phyloP scores from a whole-genome alignment of 305 asterid genomes.

The Plantago coronopus region DNA sequence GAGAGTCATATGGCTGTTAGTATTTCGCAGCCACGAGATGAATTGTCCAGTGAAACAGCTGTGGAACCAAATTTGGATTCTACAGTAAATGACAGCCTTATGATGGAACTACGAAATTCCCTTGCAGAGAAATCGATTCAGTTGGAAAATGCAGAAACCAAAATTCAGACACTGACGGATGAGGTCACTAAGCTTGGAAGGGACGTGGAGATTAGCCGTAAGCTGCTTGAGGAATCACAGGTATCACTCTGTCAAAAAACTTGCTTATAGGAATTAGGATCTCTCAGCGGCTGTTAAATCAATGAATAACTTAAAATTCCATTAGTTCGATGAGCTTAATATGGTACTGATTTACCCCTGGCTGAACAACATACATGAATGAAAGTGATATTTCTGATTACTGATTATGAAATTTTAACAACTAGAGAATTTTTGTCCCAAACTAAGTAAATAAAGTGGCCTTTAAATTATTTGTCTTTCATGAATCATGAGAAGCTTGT shows the following conservation, averaged over 20 bases:
- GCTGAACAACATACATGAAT: background rate
- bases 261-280: background rate
- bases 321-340: too few species aligned
- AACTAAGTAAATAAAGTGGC: too few species aligned
- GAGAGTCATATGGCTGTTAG: slow-evolving; percentile 80
- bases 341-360: too few species aligned
- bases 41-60: slow-evolving; percentile 37
- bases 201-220: slow-evolving; percentile 72
- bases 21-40: slow-evolving; percentile 57
- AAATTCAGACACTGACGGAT: slow-evolving; percentile 49
- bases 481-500: too few species aligned
- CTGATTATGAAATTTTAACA: too few species aligned
- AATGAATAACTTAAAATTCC: background rate
- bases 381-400: background rate
- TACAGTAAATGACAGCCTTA: slow-evolving; percentile 37
- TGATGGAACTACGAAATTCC: slow-evolving; percentile 47
- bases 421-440: too few species aligned
- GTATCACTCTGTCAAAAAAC: slow-evolving; percentile 36
- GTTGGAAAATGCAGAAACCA: slow-evolving; percentile 57
- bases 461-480: too few species aligned
- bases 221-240: slow-evolving; percentile 97
- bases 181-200: slow-evolving; percentile 63
- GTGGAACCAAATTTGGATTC: slow-evolving; percentile 43
- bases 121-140: slow-evolving; percentile 60
- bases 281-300: too few species aligned